Evolutionary conservation across 2,329 filamentous ascomycete genomes (phyloP), one percentile per base, ranked within the genome.

Genomic region (Colletotrichum liaoningense): DNA sequence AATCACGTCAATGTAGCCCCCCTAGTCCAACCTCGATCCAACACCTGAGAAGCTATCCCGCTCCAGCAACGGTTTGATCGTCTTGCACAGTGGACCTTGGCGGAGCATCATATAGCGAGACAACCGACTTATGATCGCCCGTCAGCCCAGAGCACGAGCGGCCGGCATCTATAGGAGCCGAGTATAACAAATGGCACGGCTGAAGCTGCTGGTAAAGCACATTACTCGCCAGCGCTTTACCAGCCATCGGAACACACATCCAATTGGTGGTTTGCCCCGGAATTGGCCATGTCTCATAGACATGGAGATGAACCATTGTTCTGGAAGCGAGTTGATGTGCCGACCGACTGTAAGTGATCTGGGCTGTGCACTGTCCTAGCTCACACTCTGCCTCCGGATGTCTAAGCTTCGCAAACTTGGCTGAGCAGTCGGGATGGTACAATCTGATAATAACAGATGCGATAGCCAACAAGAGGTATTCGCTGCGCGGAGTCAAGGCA

Each of bases 61-160:
- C 59, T 26, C 60, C 64, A 26, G 54, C 60, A 49, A 74, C 60
- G 49, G 65, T 63, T 73, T 74, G 62, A 70, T 73, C 73, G 59
- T 35, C 73, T 67, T 16, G 38, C 16, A 28, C n/a, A 11, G 57
- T 69, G 70, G 65, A 63, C 11, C 66, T 24, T 22, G 26, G 49
- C 55, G 70, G 66, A 74, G 70, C 64, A 65, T 69, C 66, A 73
- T 74, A 69, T 73, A 69, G 52, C 65, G 70, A 70, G 38, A 52
- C 42, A 73, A 52, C 63, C 69, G 69, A 63, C 57, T 69, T 74
- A 74, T 74, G 73, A 70, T 74, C 70, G 59, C 62, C 73, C 65
- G 26, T 73, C 60, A 69, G 55, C 68, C 38, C 69, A 46, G 57
- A 16, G 33, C 67, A 24, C 35, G 38, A 66, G 58, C 55, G 49